Evolutionary conservation across 768 basidiomycete species (phyloP), one percentile per base, ranked within the genome.

Genomic region (Mycena chlorophos): DNA sequence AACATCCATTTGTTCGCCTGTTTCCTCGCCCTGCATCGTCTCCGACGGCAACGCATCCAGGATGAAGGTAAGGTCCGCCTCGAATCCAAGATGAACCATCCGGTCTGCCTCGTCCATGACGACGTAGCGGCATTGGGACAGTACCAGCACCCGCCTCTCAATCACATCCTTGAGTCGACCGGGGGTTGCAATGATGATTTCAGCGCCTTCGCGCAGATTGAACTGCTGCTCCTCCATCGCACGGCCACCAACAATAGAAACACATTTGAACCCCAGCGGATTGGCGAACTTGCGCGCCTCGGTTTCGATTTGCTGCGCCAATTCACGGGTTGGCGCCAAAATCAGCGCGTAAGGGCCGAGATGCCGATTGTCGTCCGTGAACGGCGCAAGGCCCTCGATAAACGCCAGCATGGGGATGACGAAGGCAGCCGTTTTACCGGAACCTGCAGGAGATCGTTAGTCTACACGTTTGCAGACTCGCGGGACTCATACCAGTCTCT

Each of bases 81-180:
- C 97, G 69, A 99, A 99, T 16, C 97, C 97, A 27, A 98, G 85
- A 66, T 95, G 87, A 58, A 99, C 95, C 97, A 99, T 98, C 49
- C 97, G 85, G 71, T 99, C 97, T 16, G 97, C 97, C 78, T 99
- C 97, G 70, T 99, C 97, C 97, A 99, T 97, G 62, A 99, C 96
- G 56, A 99, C 88, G 67, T 99, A 98, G 2, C 93, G 92, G 71
- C 97, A 98, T 71, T 99, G 97, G 5, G 91, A 89, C 40, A 99
- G 81, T 19, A 99, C 97, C 39, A 99, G 80, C 43, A 98, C 93
- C 69, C 90, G 91, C 20, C 94, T 86, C 73, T 99, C 96, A 57
- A 99, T 88, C 52, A 98, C 93, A 68, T 98, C 97, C 72, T 97
- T 97, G 17, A 99, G 80, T 73, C 97, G 94, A 75, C 97, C 97